Conservation (phyloP, 352 stramenopile species). For the Pythium sukuiense region DNA sequence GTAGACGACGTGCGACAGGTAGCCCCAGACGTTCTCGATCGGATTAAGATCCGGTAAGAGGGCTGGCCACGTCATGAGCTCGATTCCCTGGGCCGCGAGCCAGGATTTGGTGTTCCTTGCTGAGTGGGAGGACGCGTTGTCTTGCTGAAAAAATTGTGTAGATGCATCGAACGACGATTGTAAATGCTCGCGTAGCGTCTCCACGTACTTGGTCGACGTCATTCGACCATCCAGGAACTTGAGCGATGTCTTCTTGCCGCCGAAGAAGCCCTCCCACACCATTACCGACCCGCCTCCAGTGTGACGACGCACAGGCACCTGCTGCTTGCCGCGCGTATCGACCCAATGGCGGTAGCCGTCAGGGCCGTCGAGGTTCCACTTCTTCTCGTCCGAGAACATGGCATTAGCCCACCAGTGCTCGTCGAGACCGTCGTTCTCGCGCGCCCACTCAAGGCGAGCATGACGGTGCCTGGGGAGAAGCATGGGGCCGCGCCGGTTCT, state of each 20-base stretch:
- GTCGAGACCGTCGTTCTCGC: not conserved
- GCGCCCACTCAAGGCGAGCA: not conserved
- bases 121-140: not conserved
- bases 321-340: not conserved
- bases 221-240: conserved; percentile 4
- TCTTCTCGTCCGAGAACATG: conserved; percentile 13
- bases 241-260: conserved; percentile 1
- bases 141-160: conserved; percentile 5
- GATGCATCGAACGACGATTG: not conserved
- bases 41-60: too few relatives aligned
- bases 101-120: not conserved
- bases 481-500: not conserved
- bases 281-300: conserved; percentile 9
- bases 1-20: too few relatives aligned
- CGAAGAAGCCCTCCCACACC: conserved; percentile 3
- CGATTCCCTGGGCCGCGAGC: not conserved
- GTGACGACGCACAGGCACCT: conserved; percentile 1
- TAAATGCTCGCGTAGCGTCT: not conserved
- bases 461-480: not conserved
- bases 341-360: conserved; percentile 15
- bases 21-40: too few relatives aligned
- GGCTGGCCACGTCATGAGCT: too few relatives aligned
- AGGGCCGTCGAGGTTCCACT: conserved; percentile 10
- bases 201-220: not conserved
- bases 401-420: conserved; percentile 4